Evolutionary conservation across 1,284 basidiomycete genomes (phyloP).

Genomic region (Austroboletus olivaceoglutinosus): DNA sequence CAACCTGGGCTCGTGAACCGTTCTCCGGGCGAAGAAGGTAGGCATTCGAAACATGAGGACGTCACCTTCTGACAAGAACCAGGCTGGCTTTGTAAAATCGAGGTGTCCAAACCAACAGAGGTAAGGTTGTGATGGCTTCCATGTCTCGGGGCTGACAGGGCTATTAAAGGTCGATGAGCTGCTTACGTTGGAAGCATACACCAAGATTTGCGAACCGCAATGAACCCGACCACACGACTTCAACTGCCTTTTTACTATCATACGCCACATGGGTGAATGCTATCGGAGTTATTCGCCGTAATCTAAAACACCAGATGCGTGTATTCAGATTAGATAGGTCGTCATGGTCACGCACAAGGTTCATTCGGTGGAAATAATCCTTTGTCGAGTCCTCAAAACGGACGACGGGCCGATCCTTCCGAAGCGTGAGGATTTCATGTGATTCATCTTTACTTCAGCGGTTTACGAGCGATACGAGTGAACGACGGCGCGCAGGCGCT

Average conservation of each 20-base stretch:
- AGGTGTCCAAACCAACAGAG: constrained; percentile 75
- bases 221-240: constrained; percentile 23
- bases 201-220: constrained; percentile 61
- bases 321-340: constrained; percentile 14
- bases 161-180: constrained; percentile 64
- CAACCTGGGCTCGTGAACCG: constrained; percentile 88
- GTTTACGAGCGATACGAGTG: no score
- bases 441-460: no score
- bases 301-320: constrained; percentile 5
- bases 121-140: constrained; percentile 47
- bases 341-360: background rate
- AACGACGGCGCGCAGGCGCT: no score
- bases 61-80: background rate
- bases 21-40: constrained; percentile 83
- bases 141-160: background rate
- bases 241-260: constrained; percentile 31
- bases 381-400: no score
- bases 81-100: constrained; percentile 98
- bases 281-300: background rate
- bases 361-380: no score
- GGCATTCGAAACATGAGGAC: constrained; percentile 22
- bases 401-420: no score
- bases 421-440: no score
- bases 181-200: constrained; percentile 78
- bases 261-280: background rate